Evolutionary conservation across 768 basidiomycete species (phyloP).

Genomic region (Mrakia hoshinonis): DNA sequence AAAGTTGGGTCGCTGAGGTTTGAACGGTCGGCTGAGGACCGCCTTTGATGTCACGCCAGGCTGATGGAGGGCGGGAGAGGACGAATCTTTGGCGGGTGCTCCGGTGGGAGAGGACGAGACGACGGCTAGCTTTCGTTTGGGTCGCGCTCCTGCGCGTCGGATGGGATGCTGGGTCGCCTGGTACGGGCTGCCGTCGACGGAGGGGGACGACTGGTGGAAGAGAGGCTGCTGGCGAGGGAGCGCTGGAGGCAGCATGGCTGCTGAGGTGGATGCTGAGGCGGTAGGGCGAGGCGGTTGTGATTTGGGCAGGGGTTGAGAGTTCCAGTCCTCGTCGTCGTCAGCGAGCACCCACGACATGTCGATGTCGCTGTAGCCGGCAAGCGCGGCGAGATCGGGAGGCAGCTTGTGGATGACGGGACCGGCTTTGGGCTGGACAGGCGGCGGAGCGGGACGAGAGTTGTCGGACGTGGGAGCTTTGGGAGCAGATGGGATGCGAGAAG

Average conservation of each 20-base stretch:
- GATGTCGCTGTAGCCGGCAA: constrained; percentile 37
- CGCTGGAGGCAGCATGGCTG: constrained; percentile 14
- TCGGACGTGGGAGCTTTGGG: neutral
- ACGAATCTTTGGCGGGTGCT: neutral
- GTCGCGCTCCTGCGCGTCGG: constrained; percentile 9
- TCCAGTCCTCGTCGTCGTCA: constrained; percentile 30
- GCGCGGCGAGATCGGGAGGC: constrained; percentile 27
- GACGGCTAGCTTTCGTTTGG: neutral
- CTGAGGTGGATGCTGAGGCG: neutral
- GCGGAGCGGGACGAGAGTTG: neutral
- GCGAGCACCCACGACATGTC: constrained; percentile 35
- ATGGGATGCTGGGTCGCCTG: constrained; percentile 20
- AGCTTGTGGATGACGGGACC: neutral
- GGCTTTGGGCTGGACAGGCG: neutral
- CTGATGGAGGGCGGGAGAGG: neutral
- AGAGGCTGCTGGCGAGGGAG: constrained; percentile 8
- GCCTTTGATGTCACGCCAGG: neutral
- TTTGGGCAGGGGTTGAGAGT: constrained; percentile 14
- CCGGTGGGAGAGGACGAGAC: constrained; percentile 14
- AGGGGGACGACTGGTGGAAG: constrained; percentile 4
- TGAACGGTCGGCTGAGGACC: constrained; percentile 6
- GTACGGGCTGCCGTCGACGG: constrained; percentile 15
- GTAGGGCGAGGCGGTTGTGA: neutral
- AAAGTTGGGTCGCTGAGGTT: neutral
- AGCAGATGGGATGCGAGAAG: neutral